Conservation (phyloP, 1,284 basidiomycete species). For the Schizopora paradoxa region DNA sequence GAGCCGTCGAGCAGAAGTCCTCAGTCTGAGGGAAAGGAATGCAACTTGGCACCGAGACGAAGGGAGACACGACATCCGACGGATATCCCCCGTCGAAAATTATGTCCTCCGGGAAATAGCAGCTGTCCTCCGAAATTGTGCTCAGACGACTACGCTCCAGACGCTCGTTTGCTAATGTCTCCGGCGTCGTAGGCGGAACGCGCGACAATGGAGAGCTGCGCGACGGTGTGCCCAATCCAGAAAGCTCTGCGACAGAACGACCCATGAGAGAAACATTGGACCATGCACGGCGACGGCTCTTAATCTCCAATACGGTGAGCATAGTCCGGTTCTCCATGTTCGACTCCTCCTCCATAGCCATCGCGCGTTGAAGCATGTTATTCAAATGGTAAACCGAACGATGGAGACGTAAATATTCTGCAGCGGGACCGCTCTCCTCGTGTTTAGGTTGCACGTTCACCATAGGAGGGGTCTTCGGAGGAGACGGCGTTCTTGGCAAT, state of each 20-base stretch:
- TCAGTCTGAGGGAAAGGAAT: conserved; percentile 16
- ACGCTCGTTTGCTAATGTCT: background rate
- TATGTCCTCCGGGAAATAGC: background rate
- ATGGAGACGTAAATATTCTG: too few relatives aligned
- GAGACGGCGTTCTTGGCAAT: too few relatives aligned
- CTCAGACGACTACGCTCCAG: background rate
- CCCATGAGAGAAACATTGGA: conserved; percentile 28
- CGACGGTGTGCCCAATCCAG: conserved; percentile 1
- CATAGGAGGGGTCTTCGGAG: too few relatives aligned
- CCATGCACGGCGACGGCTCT: conserved; percentile 51
- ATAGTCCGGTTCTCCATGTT: too few relatives aligned
- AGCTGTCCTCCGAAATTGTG: too few relatives aligned
- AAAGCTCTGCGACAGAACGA: background rate
- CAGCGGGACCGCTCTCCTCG: too few relatives aligned
- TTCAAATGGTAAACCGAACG: too few relatives aligned
- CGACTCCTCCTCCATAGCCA: too few relatives aligned
- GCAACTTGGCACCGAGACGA: background rate
- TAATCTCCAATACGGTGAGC: conserved; percentile 44
- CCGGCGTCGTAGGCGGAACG: background rate
- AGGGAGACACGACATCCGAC: background rate
- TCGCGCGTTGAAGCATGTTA: too few relatives aligned
- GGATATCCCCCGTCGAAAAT: background rate
- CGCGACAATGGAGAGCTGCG: background rate
- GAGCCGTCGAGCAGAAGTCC: conserved; percentile 17
- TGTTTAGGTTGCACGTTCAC: too few relatives aligned